Conservation (phyloP, 768 basidiomycete species). For the Sistotremastrum suecicum region DNA sequence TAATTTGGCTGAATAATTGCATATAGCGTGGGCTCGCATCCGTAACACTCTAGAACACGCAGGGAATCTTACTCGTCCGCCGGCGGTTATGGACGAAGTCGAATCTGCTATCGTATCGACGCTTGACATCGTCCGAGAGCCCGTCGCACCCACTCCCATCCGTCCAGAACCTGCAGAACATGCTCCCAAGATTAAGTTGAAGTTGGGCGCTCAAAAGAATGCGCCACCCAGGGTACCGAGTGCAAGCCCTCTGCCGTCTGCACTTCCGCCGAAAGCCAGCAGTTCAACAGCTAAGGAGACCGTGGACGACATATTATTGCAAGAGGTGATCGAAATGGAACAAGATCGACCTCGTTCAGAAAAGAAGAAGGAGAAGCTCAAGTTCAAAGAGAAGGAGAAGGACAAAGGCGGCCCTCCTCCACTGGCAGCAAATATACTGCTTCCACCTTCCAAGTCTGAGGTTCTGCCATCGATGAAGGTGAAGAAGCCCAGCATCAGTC, state of each 20-base stretch:
- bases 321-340: constrained; percentile 15
- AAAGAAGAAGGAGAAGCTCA: constrained; percentile 10
- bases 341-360: background rate
- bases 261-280: constrained; percentile 12
- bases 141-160: background rate
- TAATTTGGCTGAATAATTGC: background rate
- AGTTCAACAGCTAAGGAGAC: constrained; percentile 2
- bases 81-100: constrained; percentile 13
- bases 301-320: constrained; percentile 5
- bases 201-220: constrained; percentile 4
- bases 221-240: constrained; percentile 38
- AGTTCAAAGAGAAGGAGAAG: constrained; percentile 10
- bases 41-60: constrained; percentile 68
- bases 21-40: constrained; percentile 73
- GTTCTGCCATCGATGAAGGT: constrained; percentile 8
- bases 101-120: constrained; percentile 9
- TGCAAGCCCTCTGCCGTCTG: constrained; percentile 21
- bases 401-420: constrained; percentile 7
- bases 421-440: constrained; percentile 8
- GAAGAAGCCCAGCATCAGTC: constrained; percentile 1
- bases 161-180: constrained; percentile 2
- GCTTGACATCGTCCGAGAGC: constrained; percentile 3
- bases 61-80: constrained; percentile 32
- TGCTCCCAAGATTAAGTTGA: constrained; percentile 13
- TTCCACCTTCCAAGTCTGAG: constrained; percentile 6